A percentile compares a stretch with the other conserved stretches of the same genome.
phyloP scores from a whole-genome alignment of 805 yeast genomes.

The Candida argentea region DNA sequence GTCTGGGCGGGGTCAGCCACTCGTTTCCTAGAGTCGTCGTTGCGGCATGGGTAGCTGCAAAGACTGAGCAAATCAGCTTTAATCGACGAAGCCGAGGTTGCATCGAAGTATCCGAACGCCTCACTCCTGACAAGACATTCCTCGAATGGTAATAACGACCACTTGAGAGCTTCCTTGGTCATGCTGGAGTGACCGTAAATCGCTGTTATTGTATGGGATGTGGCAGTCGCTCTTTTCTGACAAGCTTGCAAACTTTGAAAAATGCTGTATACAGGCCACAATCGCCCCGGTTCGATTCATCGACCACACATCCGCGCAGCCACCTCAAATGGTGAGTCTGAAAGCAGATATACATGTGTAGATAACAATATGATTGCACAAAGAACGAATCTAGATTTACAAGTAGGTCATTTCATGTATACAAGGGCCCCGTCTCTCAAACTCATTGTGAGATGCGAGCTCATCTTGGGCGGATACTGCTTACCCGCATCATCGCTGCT shows the following conservation, averaged over 20 bases:
- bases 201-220: too few species aligned
- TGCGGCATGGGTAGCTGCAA: conserved; percentile 33
- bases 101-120: conserved; percentile 13
- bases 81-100: conserved; percentile 19
- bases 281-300: too few species aligned
- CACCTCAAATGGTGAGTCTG: too few species aligned
- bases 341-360: too few species aligned
- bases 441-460: not conserved
- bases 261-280: too few species aligned
- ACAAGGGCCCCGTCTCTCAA: not conserved
- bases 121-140: too few species aligned
- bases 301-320: too few species aligned
- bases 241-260: too few species aligned
- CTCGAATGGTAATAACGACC: conserved; percentile 34
- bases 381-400: too few species aligned
- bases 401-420: not conserved
- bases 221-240: too few species aligned
- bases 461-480: conserved; percentile 9
- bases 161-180: conserved; percentile 10
- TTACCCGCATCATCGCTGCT: conserved; percentile 7
- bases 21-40: conserved; percentile 34
- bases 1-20: conserved; percentile 27
- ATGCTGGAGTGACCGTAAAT: conserved; percentile 2
- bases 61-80: conserved; percentile 36
- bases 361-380: too few species aligned